A percentile compares a stretch with the other conserved stretches of the same genome.
Conservation (phyloP, 2,329 filamentous ascomycete genomes). For the Penicillium hordei region DNA sequence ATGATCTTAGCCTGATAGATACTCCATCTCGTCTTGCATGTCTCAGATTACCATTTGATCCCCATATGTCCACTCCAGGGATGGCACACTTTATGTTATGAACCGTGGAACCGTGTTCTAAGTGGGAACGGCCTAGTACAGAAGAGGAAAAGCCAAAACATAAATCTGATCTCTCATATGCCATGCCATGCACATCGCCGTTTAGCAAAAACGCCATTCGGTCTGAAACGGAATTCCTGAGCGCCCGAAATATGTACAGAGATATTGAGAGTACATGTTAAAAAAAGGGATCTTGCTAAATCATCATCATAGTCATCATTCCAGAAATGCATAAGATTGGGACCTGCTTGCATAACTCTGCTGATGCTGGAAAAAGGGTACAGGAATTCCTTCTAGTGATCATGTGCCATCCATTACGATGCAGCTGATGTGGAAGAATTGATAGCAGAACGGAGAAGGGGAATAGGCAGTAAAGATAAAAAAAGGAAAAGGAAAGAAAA, state of each 20-base stretch:
- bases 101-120: background rate
- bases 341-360: conserved; percentile 7
- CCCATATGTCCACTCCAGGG: background rate
- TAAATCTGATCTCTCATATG: conserved; percentile 27
- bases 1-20: background rate
- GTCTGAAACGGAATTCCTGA: conserved; percentile 16
- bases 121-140: conserved; percentile 4
- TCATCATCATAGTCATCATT: conserved; percentile 4
- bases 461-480: background rate
- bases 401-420: conserved; percentile 14
- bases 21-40: background rate
- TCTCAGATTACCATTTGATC: background rate
- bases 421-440: background rate
- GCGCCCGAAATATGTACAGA: conserved; percentile 18
- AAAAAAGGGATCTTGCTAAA: background rate
- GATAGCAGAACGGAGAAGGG: conserved; percentile 6
- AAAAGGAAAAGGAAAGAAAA: too few species aligned
- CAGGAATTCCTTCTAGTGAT: background rate
- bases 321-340: background rate
- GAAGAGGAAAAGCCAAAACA: conserved; percentile 6
- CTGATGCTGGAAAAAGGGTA: background rate
- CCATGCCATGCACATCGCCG: conserved; percentile 20
- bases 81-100: background rate
- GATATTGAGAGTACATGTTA: background rate
- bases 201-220: conserved; percentile 1